Evolutionary conservation across 805 yeast genomes (phyloP).

Genomic region (Teunomyces tritomae): DNA sequence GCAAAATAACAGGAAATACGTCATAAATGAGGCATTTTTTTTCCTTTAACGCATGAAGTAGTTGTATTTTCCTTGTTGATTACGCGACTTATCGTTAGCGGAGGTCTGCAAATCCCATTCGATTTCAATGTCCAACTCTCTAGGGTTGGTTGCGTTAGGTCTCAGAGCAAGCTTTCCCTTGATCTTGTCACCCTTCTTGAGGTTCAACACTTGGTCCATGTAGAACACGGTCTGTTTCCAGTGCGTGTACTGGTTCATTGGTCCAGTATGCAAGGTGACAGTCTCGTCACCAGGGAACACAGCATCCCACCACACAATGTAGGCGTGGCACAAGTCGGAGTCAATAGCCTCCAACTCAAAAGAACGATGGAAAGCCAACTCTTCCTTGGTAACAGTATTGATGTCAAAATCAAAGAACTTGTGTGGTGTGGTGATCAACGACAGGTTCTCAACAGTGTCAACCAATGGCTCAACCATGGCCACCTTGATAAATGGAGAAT

Average conservation of each 20-base stretch:
- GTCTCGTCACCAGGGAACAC: constrained; percentile 73
- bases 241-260: constrained; percentile 91
- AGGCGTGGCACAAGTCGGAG: constrained; percentile 82
- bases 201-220: constrained; percentile 72
- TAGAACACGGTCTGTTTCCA: constrained; percentile 99
- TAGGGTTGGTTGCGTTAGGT: constrained; percentile 76
- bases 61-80: constrained; percentile 56
- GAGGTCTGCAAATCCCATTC: constrained; percentile 51
- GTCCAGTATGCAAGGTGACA: constrained; percentile 87
- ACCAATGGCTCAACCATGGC: constrained; percentile 94
- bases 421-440: constrained; percentile 70
- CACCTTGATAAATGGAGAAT: constrained; percentile 80
- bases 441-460: constrained; percentile 80
- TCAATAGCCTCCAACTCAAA: constrained; percentile 73
- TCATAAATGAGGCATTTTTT: no score
- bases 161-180: constrained; percentile 69
- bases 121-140: constrained; percentile 85
- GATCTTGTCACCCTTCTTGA: constrained; percentile 72
- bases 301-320: constrained; percentile 93
- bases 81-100: constrained; percentile 48
- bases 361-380: constrained; percentile 70
- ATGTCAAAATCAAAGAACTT: constrained; percentile 80
- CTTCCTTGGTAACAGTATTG: constrained; percentile 81
- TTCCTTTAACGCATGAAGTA: constrained; percentile 63
- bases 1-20: no score